A percentile compares a stretch with the other conserved stretches of the same genome.
Evolutionary conservation across 2,329 filamentous ascomycete species (phyloP).

Genomic region (Fusarium dlaminii): DNA sequence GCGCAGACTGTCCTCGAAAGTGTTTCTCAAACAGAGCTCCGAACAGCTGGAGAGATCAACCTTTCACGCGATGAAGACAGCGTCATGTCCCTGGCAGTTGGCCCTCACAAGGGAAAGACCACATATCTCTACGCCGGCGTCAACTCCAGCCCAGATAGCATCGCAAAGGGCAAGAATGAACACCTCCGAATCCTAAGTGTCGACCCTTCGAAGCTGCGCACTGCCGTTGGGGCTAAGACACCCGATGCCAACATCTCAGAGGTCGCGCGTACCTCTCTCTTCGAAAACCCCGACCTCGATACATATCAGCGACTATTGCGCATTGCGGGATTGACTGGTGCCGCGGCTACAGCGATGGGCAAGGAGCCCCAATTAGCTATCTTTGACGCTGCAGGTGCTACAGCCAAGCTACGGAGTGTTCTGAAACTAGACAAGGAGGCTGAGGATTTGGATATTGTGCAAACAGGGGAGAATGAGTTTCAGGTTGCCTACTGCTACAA

Average conservation of each 20-base stretch:
- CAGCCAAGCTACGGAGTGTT: constrained; percentile 58
- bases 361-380: constrained; percentile 81
- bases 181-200: constrained; percentile 84
- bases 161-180: constrained; percentile 80
- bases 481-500: constrained; percentile 83
- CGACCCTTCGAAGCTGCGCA: constrained; percentile 49
- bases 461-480: constrained; percentile 70
- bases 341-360: constrained; percentile 80
- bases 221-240: constrained; percentile 43
- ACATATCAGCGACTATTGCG: constrained; percentile 69
- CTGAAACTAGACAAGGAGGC: constrained; percentile 66
- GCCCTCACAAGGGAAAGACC: constrained; percentile 65
- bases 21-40: constrained; percentile 69
- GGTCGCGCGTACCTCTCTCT: constrained; percentile 62
- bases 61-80: constrained; percentile 88
- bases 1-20: constrained; percentile 75
- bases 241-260: constrained; percentile 57
- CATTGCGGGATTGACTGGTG: constrained; percentile 74
- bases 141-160: constrained; percentile 79
- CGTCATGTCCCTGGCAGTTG: constrained; percentile 81
- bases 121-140: constrained; percentile 76
- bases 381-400: constrained; percentile 69
- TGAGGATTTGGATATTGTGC: constrained; percentile 74
- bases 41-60: constrained; percentile 75
- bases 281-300: constrained; percentile 59